Conservation (phyloP, 371 early-diverging fungal species). For the Mortierella sp. region DNA sequence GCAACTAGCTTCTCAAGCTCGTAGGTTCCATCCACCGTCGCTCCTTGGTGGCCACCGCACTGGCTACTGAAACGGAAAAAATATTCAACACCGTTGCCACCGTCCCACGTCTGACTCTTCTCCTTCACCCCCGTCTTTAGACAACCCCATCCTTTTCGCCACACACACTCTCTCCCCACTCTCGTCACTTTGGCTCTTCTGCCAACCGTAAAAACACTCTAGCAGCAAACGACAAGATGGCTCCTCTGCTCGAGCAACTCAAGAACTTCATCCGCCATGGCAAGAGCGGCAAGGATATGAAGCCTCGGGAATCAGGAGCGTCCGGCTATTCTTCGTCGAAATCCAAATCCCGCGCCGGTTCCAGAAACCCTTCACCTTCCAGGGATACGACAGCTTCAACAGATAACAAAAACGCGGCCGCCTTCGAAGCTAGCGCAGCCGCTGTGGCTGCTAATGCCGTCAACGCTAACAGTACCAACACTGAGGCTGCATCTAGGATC, state of each 20-base stretch:
- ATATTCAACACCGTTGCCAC: too few species aligned
- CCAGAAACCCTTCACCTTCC: constrained; percentile 36
- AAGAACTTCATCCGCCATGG: constrained; percentile 60
- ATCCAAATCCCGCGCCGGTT: constrained; percentile 26
- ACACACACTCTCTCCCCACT: not conserved
- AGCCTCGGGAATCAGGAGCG: constrained; percentile 43
- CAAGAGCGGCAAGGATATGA: constrained; percentile 53
- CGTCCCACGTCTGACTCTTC: too few species aligned
- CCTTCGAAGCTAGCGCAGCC: not conserved
- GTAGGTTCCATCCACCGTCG: too few species aligned
- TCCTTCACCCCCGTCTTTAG: too few species aligned
- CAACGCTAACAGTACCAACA: constrained; percentile 26
- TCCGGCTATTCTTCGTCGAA: constrained; percentile 29
- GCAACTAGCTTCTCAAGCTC: too few species aligned
- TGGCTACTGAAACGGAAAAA: too few species aligned
- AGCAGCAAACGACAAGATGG: constrained; percentile 12
- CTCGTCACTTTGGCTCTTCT: not conserved
- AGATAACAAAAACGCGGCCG: not conserved
- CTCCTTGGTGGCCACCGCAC: too few species aligned
- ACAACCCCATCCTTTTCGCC: not conserved
- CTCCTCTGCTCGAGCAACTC: constrained; percentile 59
- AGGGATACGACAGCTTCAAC: constrained; percentile 18
- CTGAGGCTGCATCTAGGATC: constrained; percentile 49
- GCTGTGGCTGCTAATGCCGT: not conserved
- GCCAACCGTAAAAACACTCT: too few species aligned